Percentiles rank a stretch among this genome's conserved stretches.
phyloP scores from a whole-genome alignment of 306 rosid genomes.

The Sechiopsis laciniata region DNA sequence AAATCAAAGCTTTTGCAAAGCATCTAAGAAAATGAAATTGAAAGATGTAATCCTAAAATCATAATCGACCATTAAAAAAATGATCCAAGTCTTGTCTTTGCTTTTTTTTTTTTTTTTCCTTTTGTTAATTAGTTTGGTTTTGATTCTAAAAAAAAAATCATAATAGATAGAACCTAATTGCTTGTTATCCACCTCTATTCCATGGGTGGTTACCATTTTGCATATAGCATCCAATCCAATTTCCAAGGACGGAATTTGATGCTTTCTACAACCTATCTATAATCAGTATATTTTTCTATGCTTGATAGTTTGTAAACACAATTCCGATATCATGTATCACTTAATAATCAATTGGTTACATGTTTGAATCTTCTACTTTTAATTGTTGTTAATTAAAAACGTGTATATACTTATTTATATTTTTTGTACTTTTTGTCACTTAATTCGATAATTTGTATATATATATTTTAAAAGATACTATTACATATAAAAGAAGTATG shows the following conservation, averaged over 20 bases:
- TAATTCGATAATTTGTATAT: too few species aligned
- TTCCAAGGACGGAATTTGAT: constrained; percentile 11
- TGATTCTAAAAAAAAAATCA: too few species aligned
- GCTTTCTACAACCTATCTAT: neutral
- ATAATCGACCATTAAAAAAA: neutral
- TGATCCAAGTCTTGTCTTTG: neutral
- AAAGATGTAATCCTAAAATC: neutral
- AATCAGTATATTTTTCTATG: neutral
- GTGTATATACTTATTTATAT: too few species aligned
- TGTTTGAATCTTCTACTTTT: too few species aligned
- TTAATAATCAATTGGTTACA: too few species aligned
- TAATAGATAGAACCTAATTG: neutral
- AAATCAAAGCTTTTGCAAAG: neutral
- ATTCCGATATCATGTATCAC: too few species aligned
- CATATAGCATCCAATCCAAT: constrained; percentile 5
- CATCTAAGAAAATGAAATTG: neutral
- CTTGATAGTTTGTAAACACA: neutral
- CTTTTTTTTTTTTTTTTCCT: neutral
- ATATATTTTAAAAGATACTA: too few species aligned
- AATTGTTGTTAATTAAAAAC: too few species aligned
- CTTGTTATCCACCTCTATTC: neutral
- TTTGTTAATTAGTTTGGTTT: too few species aligned
- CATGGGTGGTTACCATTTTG: neutral
- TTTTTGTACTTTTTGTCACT: too few species aligned
- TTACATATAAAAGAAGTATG: too few species aligned